Evolutionary conservation across 139 green algal species (phyloP).

Genomic region (Picochlorum sp.): DNA sequence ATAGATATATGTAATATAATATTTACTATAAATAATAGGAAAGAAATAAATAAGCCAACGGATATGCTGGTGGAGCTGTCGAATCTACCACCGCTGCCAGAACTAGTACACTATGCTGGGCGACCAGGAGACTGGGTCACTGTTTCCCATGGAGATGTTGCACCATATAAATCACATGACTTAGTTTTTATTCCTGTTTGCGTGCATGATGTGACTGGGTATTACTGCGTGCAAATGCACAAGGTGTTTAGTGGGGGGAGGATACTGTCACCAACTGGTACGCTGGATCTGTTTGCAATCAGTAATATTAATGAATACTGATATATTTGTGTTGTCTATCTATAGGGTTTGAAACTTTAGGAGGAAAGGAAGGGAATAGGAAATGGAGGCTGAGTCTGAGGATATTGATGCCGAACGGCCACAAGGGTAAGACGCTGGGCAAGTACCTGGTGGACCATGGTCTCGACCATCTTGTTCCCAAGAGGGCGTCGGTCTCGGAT

Average conservation of each 20-base stretch:
- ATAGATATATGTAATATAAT: no score
- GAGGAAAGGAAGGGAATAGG: constrained; percentile 10
- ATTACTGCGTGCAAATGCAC: constrained; percentile 11
- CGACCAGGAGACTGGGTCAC: background rate
- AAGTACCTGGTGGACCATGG: background rate
- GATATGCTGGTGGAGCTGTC: no score
- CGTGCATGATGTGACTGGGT: background rate
- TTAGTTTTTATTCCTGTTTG: constrained; percentile 5
- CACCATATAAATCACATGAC: background rate
- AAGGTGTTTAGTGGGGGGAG: constrained; percentile 5
- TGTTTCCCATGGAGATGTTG: constrained; percentile 3
- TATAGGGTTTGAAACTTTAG: constrained; percentile 6
- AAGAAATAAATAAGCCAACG: no score
- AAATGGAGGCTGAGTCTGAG: constrained; percentile 15
- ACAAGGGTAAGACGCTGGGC: background rate
- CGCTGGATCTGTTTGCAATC: no score
- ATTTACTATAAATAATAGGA: no score
- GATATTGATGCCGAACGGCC: background rate
- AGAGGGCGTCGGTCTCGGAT: no score
- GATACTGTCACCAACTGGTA: constrained; percentile 5
- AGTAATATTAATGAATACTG: no score
- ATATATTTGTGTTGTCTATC: no score
- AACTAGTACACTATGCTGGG: no score
- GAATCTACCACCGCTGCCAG: no score
- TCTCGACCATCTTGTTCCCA: no score